Percentiles rank a stretch among this genome's conserved stretches.
These are phyloP conservation scores for Penicillium sp. DNA, from an alignment of 2,329 filamentous ascomycete species.

Conservation along the genomic window DNA sequence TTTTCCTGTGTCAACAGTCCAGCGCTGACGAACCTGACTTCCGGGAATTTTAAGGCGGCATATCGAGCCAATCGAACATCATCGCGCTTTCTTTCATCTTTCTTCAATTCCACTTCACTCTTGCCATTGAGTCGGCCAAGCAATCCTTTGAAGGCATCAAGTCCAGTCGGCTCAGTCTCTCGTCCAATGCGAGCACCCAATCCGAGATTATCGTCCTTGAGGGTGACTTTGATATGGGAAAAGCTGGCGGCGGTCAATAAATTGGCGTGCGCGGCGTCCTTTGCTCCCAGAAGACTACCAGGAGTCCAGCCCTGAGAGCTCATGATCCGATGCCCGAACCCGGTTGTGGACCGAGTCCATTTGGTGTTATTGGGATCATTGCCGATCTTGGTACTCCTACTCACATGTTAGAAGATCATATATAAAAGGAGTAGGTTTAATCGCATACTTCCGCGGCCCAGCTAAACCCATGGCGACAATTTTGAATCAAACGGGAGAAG, in stretches of 20 bases:
- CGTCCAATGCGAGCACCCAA: constrained; percentile 76
- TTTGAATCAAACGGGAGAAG: background rate
- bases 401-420: constrained; percentile 3
- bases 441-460: constrained; percentile 62
- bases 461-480: constrained; percentile 62
- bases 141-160: constrained; percentile 82
- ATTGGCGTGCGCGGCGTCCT: constrained; percentile 70
- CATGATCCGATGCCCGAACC: constrained; percentile 88
- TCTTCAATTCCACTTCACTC: constrained; percentile 67
- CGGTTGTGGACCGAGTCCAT: constrained; percentile 79
- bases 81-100: constrained; percentile 66
- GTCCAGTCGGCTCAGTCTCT: constrained; percentile 72
- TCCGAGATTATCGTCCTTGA: constrained; percentile 90
- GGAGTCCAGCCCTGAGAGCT: constrained; percentile 86
- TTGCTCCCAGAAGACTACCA: constrained; percentile 75
- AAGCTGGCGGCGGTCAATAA: constrained; percentile 77
- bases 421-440: background rate
- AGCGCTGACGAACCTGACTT: constrained; percentile 83
- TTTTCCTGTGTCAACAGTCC: constrained; percentile 66
- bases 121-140: constrained; percentile 88
- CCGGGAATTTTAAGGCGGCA: constrained; percentile 71
- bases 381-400: constrained; percentile 68
- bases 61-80: constrained; percentile 72
- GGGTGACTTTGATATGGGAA: constrained; percentile 76
- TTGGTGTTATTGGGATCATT: constrained; percentile 93